Base-by-base conservation (phyloP, 2,329 filamentous ascomycete genomes). In the Chaetothyriales sp. region DNA sequence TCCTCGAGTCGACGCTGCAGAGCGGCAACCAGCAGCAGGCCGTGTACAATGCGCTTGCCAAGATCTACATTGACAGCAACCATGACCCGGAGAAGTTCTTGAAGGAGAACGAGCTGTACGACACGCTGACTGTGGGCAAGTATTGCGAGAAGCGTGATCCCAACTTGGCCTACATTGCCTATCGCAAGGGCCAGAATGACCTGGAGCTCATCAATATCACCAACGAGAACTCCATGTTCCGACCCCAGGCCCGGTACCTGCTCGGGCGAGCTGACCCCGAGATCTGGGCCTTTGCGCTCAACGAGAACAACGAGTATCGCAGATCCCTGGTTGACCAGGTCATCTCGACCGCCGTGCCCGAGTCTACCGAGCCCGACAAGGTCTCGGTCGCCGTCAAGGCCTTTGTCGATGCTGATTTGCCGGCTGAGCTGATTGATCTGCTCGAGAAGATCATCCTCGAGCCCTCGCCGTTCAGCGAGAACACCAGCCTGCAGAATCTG, bases 211-310 rank as follows among this genome's bases (percentile, higher is more conserved):
- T 98, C 70, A 92, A 86, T 69, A 90, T 98, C 65, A 97, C 92
- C 64, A 98, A 97, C 63, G 94, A 98, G 71, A 98, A 98, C 72
- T 83, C 87, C n/a, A 98, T 98, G 92, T 98, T 95, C 78, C 85
- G 89, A 63, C 86, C 86, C n/a, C 92, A 98, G 70, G 90, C 89
- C 53, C 85, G 92, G 40, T 98, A 98, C 69, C 77, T 98, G 20
- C 75, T 98, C 49, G 89, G 95, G 63, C 84, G 92, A 59, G 85
- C 86, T 40, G 92, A 98, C 64, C 68, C 75, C 2, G 92, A 98
- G 67, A 81, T 98, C 47, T 98, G 94, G 94, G 77, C 78, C 49
- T 98, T 95, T 65, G 92, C 97, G 13, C 77, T 98, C 33, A 95
- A 85, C 67, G 82, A 88, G 62, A 97, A 95, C 77, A 98, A 98